Base-by-base conservation (phyloP, 2,329 filamentous ascomycete genomes). In the Ilyonectria robusta region DNA sequence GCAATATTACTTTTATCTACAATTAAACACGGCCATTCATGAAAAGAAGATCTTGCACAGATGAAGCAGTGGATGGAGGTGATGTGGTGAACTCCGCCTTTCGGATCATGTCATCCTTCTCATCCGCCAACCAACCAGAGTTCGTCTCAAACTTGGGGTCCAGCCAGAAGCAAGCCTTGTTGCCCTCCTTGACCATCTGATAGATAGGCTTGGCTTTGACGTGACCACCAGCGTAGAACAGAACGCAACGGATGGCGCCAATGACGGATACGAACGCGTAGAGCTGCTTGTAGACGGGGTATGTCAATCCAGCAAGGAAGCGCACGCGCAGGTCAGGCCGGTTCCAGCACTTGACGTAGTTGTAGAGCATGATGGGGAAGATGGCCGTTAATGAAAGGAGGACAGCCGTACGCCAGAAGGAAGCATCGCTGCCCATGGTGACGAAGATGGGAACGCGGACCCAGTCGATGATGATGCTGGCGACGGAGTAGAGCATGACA, bases 71-170 rank as follows among this genome's bases (percentile, higher is more conserved):
- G 6, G 56, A 59, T 6, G n/a, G 29, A 11, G 47, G 19, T 7
- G 56, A 44, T 29, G 56, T 59, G 3, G 56, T 26, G 31, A 31
- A 15, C 6, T 46, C 37, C 19, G 10, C 13, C 11, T 50, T 47
- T 4, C 46, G 44, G 26, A 59, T 37, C 47, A 60, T 60, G 29
- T 60, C 44, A 19, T 66, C 63, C 21, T 59, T 61, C 53, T 66
- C 63, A 21, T 66, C 63, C 6, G 63, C 63, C 51, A 66, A 37
- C 63, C 63, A 66, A 26, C 35, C 63, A 17, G 63, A 58, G 33
- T 66, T 66, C 42, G 58, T 57, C 21, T 66, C 63, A n/a, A 66
- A 66, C 29, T 58, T 51, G 17, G 63, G 63, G 23, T 66, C 58
- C 11, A 66, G 37, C 63, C 63, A 66, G 31, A 66, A 66, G 44